Evolutionary conservation across 2,329 filamentous ascomycete genomes (phyloP), one percentile per base, ranked within the genome.

Genomic region (Monilinia polystroma): DNA sequence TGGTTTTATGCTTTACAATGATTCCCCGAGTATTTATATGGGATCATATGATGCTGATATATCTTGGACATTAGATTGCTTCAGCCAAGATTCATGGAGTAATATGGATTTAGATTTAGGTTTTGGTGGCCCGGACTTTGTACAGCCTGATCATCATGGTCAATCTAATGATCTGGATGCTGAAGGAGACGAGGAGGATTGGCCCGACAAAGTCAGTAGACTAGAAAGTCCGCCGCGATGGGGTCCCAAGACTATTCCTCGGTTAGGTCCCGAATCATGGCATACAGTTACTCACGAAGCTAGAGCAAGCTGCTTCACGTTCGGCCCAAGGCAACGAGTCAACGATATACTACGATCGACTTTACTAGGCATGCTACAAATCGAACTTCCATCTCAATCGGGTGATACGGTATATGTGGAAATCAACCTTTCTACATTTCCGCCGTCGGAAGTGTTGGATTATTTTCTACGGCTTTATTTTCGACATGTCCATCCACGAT

Each of bases 21-120:
- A 74, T 32, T 69, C 58, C 12, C 54, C 70, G 4, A 72, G 53
- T 55, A 62, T 70, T 16, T 73, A 73, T 49, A 74, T 74, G 72
- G 73, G 73, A 43, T 66, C 73, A 6, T 75, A 75, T 62, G 72
- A 74, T 68, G 73, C 72, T 12, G 72, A 74, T 64, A 75, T 74
- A 49, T 74, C 73, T 7, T 74, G 72, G 73, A 72, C 72, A 11
- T 52, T 75, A 23, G 68, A 72, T n/a, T 71, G 71, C 49, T 62
- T 66, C 20, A 62, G 64, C 23, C 64, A 62, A 55, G 64, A 66
- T 26, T 62, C 64, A 23, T 66, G 56, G 56, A 54, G 49, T 32
- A 62, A 62, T 47, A 66, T 66, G 49, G 64, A 62, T 26, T 18
- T 62, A 2, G 64, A 62, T 14, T 38, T 62, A 18, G 49, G 35